Conservation (phyloP, 2,329 filamentous ascomycete species). For the Aphanoascus verrucosus region DNA sequence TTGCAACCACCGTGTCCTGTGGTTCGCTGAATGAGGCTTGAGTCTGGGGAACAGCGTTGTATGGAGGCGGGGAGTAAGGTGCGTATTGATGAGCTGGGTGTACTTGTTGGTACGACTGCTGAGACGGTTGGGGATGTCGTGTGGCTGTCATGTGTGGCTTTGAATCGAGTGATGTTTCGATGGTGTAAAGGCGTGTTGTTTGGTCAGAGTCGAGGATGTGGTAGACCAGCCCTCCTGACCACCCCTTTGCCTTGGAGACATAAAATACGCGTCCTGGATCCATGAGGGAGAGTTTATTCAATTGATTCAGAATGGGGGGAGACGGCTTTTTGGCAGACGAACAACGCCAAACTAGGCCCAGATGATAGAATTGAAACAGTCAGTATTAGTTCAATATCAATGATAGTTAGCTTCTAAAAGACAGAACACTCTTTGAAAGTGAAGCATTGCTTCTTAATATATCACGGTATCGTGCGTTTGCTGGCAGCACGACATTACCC, state of each 20-base stretch:
- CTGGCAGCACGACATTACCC: too few species aligned
- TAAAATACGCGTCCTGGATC: constrained; percentile 4
- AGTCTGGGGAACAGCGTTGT: neutral
- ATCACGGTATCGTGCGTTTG: too few species aligned
- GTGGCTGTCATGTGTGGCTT: constrained; percentile 11
- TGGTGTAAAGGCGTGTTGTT: constrained; percentile 11
- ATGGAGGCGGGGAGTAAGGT: neutral
- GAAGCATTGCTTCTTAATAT: too few species aligned
- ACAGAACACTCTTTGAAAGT: too few species aligned
- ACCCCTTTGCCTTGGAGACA: neutral
- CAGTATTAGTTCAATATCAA: too few species aligned
- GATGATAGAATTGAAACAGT: too few species aligned
- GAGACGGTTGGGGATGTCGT: neutral
- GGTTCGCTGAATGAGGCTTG: neutral
- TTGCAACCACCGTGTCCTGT: constrained; percentile 7
- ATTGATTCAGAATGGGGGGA: too few species aligned
- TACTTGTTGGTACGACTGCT: constrained; percentile 5
- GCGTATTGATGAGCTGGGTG: neutral
- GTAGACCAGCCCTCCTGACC: neutral
- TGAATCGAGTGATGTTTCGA: constrained; percentile 10
- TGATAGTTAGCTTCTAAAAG: too few species aligned
- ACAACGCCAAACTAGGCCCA: too few species aligned
- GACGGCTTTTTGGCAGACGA: too few species aligned
- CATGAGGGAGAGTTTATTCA: neutral
- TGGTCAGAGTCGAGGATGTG: constrained; percentile 6